phyloP scores from a whole-genome alignment of 2,329 filamentous ascomycete species.

The Ceratocystis cacaofunesta region DNA sequence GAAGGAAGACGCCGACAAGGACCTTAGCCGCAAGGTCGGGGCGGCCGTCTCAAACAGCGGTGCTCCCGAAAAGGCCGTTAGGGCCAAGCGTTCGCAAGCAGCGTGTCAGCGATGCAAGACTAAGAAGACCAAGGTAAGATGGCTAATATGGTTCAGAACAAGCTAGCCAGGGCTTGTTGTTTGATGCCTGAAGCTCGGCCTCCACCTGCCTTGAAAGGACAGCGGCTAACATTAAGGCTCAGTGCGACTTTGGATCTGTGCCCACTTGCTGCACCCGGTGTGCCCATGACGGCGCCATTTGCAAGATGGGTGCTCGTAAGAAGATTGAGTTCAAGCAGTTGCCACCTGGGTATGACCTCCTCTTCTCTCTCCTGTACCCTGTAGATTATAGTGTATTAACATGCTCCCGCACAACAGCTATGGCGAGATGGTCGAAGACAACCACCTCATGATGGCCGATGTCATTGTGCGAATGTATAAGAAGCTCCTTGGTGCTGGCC shows the following conservation, averaged over 20 bases:
- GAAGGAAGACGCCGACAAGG: constrained; percentile 11
- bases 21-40: constrained; percentile 3
- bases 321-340: constrained; percentile 57
- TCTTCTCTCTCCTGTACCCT: not conserved
- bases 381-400: not conserved
- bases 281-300: constrained; percentile 49
- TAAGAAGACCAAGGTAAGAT: constrained; percentile 51
- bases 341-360: constrained; percentile 38
- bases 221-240: not conserved
- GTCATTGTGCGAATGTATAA: constrained; percentile 51
- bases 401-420: constrained; percentile 29
- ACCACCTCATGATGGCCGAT: constrained; percentile 47
- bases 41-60: not conserved
- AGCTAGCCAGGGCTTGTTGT: not conserved
- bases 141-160: not conserved
- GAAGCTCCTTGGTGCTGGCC: constrained; percentile 44
- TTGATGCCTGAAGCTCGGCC: not conserved
- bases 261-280: constrained; percentile 40
- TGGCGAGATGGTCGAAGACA: constrained; percentile 50
- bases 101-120: constrained; percentile 51
- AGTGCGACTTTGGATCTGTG: constrained; percentile 10
- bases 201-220: not conserved
- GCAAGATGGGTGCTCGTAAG: constrained; percentile 47
- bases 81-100: constrained; percentile 52
- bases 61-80: constrained; percentile 23